Evolutionary conservation across 2,329 filamentous ascomycete genomes (phyloP).

Genomic region (Cytospora leucostoma): DNA sequence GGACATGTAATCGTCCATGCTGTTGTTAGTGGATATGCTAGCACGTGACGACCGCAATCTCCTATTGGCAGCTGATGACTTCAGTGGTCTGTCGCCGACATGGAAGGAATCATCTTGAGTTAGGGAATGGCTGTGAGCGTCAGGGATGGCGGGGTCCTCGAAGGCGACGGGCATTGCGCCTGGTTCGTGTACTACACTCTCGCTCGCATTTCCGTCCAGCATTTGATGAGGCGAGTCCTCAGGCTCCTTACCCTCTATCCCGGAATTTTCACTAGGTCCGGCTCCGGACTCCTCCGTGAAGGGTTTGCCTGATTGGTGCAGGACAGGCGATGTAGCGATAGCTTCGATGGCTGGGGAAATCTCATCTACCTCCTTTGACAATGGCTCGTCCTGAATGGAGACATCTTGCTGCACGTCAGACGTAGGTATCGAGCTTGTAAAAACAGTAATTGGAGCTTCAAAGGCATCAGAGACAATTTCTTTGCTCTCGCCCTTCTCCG

Average conservation of each 20-base stretch:
- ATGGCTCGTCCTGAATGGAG: background rate
- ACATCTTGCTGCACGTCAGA: conserved; percentile 2
- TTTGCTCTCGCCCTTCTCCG: conserved; percentile 40
- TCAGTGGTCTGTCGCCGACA: background rate
- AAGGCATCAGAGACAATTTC: conserved; percentile 26
- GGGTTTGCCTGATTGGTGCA: background rate
- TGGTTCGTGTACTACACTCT: background rate
- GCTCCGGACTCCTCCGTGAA: background rate
- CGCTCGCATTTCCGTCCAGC: background rate
- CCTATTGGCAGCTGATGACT: background rate
- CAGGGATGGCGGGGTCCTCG: background rate
- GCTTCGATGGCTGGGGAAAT: background rate
- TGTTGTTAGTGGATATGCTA: conserved; percentile 1
- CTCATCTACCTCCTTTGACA: background rate
- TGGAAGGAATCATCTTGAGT: background rate
- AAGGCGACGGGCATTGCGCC: background rate
- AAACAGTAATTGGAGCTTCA: background rate
- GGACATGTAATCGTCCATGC: background rate
- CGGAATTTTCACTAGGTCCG: background rate
- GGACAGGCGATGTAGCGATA: background rate
- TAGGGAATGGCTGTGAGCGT: background rate
- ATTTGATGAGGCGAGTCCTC: background rate
- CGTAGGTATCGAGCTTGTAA: background rate
- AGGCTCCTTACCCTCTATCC: background rate
- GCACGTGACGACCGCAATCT: conserved; percentile 10